Conservation (phyloP, 345 rosid species). For the Eucalyptus cloeziana region DNA sequence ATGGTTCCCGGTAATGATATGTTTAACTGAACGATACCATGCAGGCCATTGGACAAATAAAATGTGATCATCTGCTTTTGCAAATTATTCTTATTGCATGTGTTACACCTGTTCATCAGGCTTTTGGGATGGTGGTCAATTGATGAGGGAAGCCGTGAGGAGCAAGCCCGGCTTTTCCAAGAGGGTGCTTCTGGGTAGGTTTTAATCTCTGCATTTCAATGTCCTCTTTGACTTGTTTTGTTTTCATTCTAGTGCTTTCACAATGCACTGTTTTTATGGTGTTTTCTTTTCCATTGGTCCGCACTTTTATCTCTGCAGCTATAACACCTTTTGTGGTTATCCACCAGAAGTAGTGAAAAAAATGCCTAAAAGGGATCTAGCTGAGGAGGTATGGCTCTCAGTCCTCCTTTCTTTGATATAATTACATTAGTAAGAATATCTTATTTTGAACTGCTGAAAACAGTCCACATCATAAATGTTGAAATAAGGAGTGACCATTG, state of each 20-base stretch:
- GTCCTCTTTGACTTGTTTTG: background rate
- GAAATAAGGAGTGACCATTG: background rate
- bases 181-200: constrained; percentile 68
- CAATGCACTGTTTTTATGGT: background rate
- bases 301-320: constrained; percentile 26
- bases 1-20: constrained; percentile 81
- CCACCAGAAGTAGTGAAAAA: constrained; percentile 93
- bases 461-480: background rate
- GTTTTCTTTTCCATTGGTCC: background rate
- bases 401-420: background rate
- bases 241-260: background rate
- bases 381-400: constrained; percentile 67
- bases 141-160: constrained; percentile 93
- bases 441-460: background rate
- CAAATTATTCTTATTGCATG: background rate
- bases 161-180: constrained; percentile 71
- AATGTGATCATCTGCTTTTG: background rate
- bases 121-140: constrained; percentile 99
- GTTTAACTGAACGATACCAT: background rate
- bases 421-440: background rate
- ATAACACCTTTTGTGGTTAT: constrained; percentile 88
- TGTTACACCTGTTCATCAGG: constrained; percentile 18
- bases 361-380: constrained; percentile 92
- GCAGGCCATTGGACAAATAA: background rate
- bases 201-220: background rate